Conservation (phyloP, 106 monocot genomes). For the Dendrobium nobile region DNA sequence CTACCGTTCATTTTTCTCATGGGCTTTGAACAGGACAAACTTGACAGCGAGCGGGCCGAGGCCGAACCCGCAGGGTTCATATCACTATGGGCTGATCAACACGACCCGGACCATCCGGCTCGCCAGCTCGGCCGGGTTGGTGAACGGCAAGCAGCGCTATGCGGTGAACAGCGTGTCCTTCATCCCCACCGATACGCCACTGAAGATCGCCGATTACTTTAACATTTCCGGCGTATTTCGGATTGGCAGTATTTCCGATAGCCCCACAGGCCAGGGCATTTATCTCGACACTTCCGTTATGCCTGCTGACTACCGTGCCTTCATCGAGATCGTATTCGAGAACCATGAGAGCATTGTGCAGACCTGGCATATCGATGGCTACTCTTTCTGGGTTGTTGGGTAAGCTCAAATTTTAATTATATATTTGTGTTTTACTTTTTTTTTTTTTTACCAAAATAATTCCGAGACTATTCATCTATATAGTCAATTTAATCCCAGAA, state of each 20-base stretch:
- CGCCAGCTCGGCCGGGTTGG: slow-evolving; percentile 34
- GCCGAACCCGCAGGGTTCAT: slow-evolving; percentile 84
- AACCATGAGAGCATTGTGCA: slow-evolving; percentile 52
- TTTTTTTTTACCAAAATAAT: no score
- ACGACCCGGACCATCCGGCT: slow-evolving; percentile 53
- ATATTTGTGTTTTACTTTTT: no score
- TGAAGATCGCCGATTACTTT: slow-evolving; percentile 71
- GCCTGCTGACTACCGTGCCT: slow-evolving; percentile 37
- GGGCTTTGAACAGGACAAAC: slow-evolving; percentile 34
- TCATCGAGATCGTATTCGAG: slow-evolving; percentile 66
- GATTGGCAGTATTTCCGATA: slow-evolving; percentile 62
- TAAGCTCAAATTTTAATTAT: background rate
- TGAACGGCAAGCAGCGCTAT: slow-evolving; percentile 52
- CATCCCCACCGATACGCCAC: slow-evolving; percentile 43
- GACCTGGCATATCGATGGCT: slow-evolving; percentile 65
- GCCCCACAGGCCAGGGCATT: slow-evolving; percentile 11
- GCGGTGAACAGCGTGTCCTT: slow-evolving; percentile 69
- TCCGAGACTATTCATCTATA: no score
- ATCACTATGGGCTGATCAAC: slow-evolving; percentile 76
- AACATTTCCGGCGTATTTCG: slow-evolving; percentile 61
- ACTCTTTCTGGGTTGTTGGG: slow-evolving; percentile 66
- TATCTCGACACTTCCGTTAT: slow-evolving; percentile 54
- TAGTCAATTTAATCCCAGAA: no score
- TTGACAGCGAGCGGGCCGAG: slow-evolving; percentile 78
- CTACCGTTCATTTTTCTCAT: background rate